Evolutionary conservation across 2,329 filamentous ascomycete genomes (phyloP).

Genomic region (Ophiobolus disseminans): DNA sequence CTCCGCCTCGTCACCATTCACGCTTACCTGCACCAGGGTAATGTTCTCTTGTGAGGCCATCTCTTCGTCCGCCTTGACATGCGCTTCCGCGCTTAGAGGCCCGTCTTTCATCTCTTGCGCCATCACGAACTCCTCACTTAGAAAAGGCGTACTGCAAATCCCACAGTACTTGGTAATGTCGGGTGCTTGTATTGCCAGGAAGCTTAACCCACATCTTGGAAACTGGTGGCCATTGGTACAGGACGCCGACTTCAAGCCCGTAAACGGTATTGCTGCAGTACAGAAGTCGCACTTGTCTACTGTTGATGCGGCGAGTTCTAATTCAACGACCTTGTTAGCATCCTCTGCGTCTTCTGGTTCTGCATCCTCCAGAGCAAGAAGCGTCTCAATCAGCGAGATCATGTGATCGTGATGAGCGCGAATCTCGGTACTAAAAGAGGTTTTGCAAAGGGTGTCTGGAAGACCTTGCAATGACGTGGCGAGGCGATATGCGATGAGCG

Average conservation of each 20-base stretch:
- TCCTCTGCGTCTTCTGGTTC: neutral
- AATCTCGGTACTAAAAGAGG: slow-evolving; percentile 32
- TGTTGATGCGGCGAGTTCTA: neutral
- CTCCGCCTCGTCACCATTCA: neutral
- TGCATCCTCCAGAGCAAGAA: slow-evolving; percentile 7
- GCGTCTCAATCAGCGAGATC: slow-evolving; percentile 23
- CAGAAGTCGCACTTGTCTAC: slow-evolving; percentile 63
- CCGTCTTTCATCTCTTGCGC: slow-evolving; percentile 24
- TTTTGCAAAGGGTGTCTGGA: slow-evolving; percentile 19
- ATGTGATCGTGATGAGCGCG: slow-evolving; percentile 27
- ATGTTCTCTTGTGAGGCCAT: neutral
- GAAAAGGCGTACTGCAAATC: slow-evolving; percentile 58
- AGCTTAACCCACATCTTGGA: slow-evolving; percentile 62
- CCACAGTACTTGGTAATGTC: slow-evolving; percentile 62
- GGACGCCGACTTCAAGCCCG: slow-evolving; percentile 54
- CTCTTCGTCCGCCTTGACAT: neutral
- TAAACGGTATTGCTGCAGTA: slow-evolving; percentile 55
- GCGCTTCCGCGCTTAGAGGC: neutral
- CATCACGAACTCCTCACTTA: slow-evolving; percentile 53
- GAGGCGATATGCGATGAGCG: slow-evolving; percentile 43
- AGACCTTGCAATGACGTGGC: slow-evolving; percentile 28
- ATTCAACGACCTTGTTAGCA: neutral
- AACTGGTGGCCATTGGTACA: slow-evolving; percentile 62
- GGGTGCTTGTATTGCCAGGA: slow-evolving; percentile 62
- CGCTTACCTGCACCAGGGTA: neutral